These are phyloP conservation scores for Periglandula ipomoeae DNA, from an alignment of 2,329 filamentous ascomycete genomes.

Conservation along the genomic window DNA sequence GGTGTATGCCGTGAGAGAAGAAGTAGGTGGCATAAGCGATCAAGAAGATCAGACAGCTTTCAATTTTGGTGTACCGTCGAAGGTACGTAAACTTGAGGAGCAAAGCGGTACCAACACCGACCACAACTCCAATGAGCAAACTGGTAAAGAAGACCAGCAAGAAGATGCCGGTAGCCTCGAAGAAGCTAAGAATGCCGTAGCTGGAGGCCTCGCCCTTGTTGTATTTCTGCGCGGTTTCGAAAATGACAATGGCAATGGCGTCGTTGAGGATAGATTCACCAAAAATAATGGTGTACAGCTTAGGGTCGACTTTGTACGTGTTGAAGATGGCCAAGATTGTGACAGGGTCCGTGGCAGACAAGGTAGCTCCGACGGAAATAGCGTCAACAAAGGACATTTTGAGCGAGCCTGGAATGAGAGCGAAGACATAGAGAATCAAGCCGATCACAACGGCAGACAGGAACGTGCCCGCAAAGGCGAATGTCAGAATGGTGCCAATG, in stretches of 20 bases:
- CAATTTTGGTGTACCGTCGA: conserved; percentile 86
- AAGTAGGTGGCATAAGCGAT: conserved; percentile 97
- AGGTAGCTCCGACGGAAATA: conserved; percentile 89
- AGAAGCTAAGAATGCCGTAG: conserved; percentile 70
- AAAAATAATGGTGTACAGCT: conserved; percentile 97
- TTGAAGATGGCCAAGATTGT: conserved; percentile 99
- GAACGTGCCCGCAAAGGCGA: conserved; percentile 94
- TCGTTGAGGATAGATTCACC: conserved; percentile 98
- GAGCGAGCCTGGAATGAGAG: conserved; percentile 72
- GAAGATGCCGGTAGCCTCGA: conserved; percentile 91
- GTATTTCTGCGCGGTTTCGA: conserved; percentile 94
- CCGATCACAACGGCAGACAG: conserved; percentile 94
- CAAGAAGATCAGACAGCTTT: conserved; percentile 87
- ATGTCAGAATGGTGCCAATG: conserved; percentile 93
- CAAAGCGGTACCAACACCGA: conserved; percentile 80
- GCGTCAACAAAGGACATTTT: conserved; percentile 89
- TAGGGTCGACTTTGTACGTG: conserved; percentile 97
- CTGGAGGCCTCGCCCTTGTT: conserved; percentile 63
- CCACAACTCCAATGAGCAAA: conserved; percentile 75
- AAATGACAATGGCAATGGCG: conserved; percentile 95
- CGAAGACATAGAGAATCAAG: conserved; percentile 80
- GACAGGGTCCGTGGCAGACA: conserved; percentile 94
- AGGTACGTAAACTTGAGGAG: conserved; percentile 92
- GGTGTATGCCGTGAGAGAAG: conserved; percentile 89
- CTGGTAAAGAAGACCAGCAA: conserved; percentile 94